Conservation (phyloP, 2,329 filamentous ascomycete species). For the Trichoderma afroharzianum region DNA sequence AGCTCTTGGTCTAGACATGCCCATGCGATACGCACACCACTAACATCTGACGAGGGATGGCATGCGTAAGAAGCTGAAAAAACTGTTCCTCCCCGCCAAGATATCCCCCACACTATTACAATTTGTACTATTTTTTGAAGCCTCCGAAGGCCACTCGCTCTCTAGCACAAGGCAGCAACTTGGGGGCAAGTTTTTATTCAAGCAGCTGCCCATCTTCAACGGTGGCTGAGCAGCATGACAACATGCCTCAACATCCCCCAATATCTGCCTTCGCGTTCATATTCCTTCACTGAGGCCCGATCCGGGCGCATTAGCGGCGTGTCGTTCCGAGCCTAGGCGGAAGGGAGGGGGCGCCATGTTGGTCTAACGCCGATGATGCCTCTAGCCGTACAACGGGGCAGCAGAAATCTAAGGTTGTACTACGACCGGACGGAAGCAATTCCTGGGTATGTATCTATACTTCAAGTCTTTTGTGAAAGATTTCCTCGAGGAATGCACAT, state of each 20-base stretch:
- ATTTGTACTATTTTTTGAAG: neutral
- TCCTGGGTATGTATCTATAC: neutral
- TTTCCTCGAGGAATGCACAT: too few relatives aligned
- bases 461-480: neutral
- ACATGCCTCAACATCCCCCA: neutral
- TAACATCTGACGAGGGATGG: neutral
- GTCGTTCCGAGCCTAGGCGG: neutral
- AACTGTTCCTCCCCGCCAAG: neutral
- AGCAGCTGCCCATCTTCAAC: neutral
- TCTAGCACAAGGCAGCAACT: neutral
- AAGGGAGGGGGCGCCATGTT: neutral
- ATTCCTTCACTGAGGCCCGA: neutral
- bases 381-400: neutral
- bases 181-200: neutral
- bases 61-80: neutral
- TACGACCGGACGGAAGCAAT: neutral
- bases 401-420: neutral
- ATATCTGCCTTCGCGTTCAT: neutral
- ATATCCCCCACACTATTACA: neutral
- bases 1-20: neutral
- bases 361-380: neutral
- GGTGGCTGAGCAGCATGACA: neutral
- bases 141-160: neutral
- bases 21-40: neutral
- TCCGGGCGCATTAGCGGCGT: slow-evolving; percentile 1